Conservation (phyloP, 164 flowering plant species). For the Cinnamomum micranthum region DNA sequence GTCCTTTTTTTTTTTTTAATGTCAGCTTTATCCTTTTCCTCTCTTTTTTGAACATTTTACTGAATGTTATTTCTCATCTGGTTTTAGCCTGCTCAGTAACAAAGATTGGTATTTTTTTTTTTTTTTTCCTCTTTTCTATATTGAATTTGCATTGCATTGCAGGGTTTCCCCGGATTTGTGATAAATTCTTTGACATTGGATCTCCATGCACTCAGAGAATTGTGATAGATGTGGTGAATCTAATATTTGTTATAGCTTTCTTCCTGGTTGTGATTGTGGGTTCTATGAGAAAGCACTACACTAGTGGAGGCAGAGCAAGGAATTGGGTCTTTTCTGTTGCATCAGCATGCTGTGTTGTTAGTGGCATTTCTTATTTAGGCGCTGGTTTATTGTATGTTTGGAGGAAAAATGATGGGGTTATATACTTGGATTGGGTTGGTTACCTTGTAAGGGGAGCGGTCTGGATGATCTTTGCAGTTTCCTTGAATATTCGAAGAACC, state of each 20-base stretch:
- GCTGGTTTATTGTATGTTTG: slow-evolving; percentile 27
- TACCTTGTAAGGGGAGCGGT: slow-evolving; percentile 39
- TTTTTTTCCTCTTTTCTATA: neutral
- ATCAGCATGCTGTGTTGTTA: slow-evolving; percentile 44
- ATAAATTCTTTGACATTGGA: slow-evolving; percentile 27
- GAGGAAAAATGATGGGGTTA: slow-evolving; percentile 10
- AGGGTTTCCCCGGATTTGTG: slow-evolving; percentile 44
- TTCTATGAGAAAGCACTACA: slow-evolving; percentile 16
- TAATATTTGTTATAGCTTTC: slow-evolving; percentile 42
- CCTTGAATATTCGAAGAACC: slow-evolving; percentile 32
- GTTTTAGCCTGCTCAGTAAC: too few relatives aligned
- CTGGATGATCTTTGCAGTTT: slow-evolving; percentile 53
- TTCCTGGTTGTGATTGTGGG: slow-evolving; percentile 25
- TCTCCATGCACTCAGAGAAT: slow-evolving; percentile 35
- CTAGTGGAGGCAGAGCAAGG: slow-evolving; percentile 17
- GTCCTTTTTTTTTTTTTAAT: too few relatives aligned
- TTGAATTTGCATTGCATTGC: slow-evolving; percentile 12
- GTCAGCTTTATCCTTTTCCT: too few relatives aligned
- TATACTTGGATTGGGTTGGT: slow-evolving; percentile 24
- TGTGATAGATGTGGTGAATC: slow-evolving; percentile 42
- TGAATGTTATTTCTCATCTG: too few relatives aligned
- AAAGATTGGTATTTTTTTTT: too few relatives aligned
- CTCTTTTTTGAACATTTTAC: too few relatives aligned
- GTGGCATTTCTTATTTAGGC: slow-evolving; percentile 32
- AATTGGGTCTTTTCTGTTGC: slow-evolving; percentile 25